Base-by-base conservation (phyloP, 2,329 filamentous ascomycete species). In the Penicillium sp. region DNA sequence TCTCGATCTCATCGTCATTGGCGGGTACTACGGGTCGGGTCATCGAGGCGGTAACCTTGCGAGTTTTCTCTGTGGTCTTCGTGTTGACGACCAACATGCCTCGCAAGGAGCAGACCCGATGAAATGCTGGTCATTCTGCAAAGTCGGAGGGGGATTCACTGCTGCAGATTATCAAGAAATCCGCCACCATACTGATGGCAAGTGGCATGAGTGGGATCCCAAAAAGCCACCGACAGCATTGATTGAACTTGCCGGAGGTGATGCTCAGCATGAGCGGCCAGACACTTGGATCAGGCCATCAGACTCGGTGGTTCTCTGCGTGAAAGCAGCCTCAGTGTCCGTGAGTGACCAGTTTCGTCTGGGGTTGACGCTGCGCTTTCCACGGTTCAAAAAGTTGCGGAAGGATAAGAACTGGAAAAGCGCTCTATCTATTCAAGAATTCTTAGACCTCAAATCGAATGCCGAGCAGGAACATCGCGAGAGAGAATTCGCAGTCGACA, bases 61-160 rank as follows among this genome's bases (percentile, higher is more conserved):
- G 1, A 93, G 85, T 52, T 98, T 91, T 63, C 67, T 98, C n/a
- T 96, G 91, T 62, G 93, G 90, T 0, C 73, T 98, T 7, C 80
- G 88, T 27, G 83, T 85, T 1, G 83, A 89, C 44, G 80, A 86
- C 55, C 80, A 84, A 51, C 79, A 86, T 29, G 77, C 85, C 32
- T 72, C 76, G 33, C 68, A 69, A 25, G 73, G 72, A 9, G 60
- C 67, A 4, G 78, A 83, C 52, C 78, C 82, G 0, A 85, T 88
- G 69, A 90, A 88, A 66, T 94, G 84, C 62, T 87, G 84, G 60
- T 95, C 90, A n/a, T 96, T 98, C 72, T 95, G 90, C 77, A 96
- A 93, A 67, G 93, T 98, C 12, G 93, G 93, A n/a, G 93, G 93
- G 45, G 93, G 93, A 0, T 90, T 97, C 66, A 83, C 81, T 11